These are phyloP conservation scores for Verbena officinalis DNA, from an alignment of 257 asterid genomes.

Conservation along the genomic window DNA sequence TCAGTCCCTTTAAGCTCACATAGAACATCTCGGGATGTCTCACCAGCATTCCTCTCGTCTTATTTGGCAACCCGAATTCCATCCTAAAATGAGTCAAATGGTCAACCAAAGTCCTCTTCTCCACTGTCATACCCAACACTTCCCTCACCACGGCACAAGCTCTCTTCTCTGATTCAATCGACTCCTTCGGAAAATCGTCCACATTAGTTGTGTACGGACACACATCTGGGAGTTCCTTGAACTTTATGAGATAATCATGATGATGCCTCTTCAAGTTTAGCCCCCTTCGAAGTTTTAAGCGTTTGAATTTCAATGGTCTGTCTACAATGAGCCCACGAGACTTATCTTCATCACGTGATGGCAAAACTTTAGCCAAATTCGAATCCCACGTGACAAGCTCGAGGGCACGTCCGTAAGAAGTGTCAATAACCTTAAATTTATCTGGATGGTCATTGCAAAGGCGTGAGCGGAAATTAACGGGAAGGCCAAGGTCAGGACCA, in stretches of 20 bases:
- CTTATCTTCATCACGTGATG: constrained; percentile 39
- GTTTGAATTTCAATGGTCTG: constrained; percentile 86
- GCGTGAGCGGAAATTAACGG: constrained; percentile 74
- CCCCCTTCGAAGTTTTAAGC: constrained; percentile 75
- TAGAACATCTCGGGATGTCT: constrained; percentile 96
- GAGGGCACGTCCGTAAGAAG: constrained; percentile 91
- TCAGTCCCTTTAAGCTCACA: constrained; percentile 82
- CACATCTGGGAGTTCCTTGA: constrained; percentile 60
- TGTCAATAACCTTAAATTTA: constrained; percentile 72
- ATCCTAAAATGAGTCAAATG: constrained; percentile 91
- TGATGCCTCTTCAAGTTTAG: constrained; percentile 73
- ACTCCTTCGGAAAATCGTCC: constrained; percentile 51
- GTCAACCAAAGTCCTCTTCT: constrained; percentile 93
- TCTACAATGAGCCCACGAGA: constrained; percentile 76
- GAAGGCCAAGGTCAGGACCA: constrained; percentile 86
- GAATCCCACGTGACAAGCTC: constrained; percentile 83
- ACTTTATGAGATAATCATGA: constrained; percentile 67
- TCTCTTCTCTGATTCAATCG: constrained; percentile 84
- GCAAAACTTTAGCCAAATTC: constrained; percentile 51
- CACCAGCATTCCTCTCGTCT: constrained; percentile 83
- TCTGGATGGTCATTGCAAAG: constrained; percentile 84
- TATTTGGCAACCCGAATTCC: constrained; percentile 88
- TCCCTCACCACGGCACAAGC: constrained; percentile 91
- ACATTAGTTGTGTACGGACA: constrained; percentile 74
- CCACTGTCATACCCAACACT: constrained; percentile 78